A percentile compares a stretch with the other conserved stretches of the same genome.
Conservation (phyloP, 257 asterid species). For the Solanum pinnatisectum region DNA sequence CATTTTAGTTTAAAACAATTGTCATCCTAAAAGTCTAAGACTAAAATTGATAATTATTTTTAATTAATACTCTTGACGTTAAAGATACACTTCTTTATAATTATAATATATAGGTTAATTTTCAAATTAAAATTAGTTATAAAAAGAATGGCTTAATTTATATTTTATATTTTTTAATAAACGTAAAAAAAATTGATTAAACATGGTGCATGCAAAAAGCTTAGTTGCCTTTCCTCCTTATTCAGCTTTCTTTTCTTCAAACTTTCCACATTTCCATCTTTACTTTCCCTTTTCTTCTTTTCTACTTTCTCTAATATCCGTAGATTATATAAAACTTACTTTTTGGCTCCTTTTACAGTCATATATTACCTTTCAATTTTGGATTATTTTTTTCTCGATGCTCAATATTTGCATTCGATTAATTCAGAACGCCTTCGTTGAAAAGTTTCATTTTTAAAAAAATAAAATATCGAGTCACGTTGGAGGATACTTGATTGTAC, state of each 20-base stretch:
- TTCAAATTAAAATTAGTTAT: background rate
- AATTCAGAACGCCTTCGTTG: background rate
- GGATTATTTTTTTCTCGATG: accelerated
- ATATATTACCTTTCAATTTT: background rate
- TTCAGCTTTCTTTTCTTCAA: background rate
- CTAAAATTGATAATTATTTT: background rate
- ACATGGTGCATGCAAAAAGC: background rate
- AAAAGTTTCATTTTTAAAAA: background rate
- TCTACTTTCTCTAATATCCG: background rate
- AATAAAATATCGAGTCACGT: background rate
- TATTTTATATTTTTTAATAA: no score
- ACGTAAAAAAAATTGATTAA: background rate
- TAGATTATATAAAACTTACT: background rate
- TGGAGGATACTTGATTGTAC: no score
- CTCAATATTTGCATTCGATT: background rate
- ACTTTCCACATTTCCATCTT: background rate
- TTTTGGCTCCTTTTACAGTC: background rate
- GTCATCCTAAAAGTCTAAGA: background rate
- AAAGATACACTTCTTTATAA: background rate
- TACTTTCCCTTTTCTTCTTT: background rate
- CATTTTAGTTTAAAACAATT: background rate
- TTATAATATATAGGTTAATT: no score
- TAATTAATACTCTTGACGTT: background rate
- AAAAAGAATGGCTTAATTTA: background rate
- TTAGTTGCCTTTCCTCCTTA: background rate